Evolutionary conservation across 768 basidiomycete genomes (phyloP).

Genomic region (Hebeloma cylindrosporum): DNA sequence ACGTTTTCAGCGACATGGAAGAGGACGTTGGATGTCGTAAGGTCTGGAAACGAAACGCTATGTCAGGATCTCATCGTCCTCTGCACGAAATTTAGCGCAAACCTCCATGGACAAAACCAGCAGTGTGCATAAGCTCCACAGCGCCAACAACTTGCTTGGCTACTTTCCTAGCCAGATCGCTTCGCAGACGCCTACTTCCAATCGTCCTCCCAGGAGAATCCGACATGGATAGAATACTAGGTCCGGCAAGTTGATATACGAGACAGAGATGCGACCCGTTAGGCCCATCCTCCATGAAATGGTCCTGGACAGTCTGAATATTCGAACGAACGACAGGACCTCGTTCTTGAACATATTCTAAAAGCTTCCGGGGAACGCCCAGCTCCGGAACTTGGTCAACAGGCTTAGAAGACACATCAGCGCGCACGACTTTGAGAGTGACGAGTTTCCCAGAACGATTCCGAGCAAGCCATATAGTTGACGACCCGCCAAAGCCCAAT

Average conservation of each 20-base stretch:
- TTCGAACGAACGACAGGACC: no score
- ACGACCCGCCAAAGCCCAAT: slow-evolving; percentile 43
- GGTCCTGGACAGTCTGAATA: slow-evolving; percentile 36
- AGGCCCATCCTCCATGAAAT: slow-evolving; percentile 47
- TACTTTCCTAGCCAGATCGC: slow-evolving; percentile 35
- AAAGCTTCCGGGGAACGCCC: slow-evolving; percentile 35
- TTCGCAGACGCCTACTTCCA: slow-evolving; percentile 32
- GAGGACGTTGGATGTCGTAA: slow-evolving; percentile 40
- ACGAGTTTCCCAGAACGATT: slow-evolving; percentile 28
- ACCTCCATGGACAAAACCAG: slow-evolving; percentile 40
- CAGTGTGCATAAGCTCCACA: slow-evolving; percentile 32
- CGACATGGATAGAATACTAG: slow-evolving; percentile 32
- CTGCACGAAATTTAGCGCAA: slow-evolving; percentile 4
- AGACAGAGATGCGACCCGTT: slow-evolving; percentile 54
- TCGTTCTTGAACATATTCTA: slow-evolving; percentile 26
- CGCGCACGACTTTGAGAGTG: slow-evolving; percentile 36
- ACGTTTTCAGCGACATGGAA: slow-evolving; percentile 28
- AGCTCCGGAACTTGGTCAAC: slow-evolving; percentile 26
- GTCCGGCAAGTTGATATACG: slow-evolving; percentile 47
- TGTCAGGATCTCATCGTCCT: background rate
- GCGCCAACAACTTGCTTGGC: slow-evolving; percentile 29
- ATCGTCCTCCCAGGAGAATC: slow-evolving; percentile 30
- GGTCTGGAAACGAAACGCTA: slow-evolving; percentile 25
- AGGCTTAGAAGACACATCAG: slow-evolving; percentile 30
- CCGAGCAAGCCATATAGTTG: slow-evolving; percentile 39